Percentiles rank a stretch among this genome's conserved stretches.
Evolutionary conservation across 257 asterid species (phyloP).

Genomic region (Jasminum sambac): DNA sequence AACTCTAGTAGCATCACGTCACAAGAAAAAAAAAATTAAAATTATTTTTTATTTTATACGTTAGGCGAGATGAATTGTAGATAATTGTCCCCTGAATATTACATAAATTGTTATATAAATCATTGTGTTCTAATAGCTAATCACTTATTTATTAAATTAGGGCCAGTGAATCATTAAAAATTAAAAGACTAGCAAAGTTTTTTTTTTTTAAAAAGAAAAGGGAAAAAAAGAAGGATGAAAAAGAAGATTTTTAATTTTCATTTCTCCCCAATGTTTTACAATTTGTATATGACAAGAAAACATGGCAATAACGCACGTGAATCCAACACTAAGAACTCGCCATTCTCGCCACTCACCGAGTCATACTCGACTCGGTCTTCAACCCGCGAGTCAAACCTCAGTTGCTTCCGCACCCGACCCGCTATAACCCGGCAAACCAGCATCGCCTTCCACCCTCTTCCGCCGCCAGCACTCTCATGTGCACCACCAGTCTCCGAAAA

Average conservation of each 20-base stretch:
- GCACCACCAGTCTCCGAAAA: conserved; percentile 76
- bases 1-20: too few relatives aligned
- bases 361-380: conserved; percentile 57
- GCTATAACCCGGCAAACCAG: conserved; percentile 87
- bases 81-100: too few relatives aligned
- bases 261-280: conserved; percentile 41
- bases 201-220: not conserved
- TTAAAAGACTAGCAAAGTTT: too few relatives aligned
- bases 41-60: too few relatives aligned
- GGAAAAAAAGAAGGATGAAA: not conserved
- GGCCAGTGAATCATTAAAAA: too few relatives aligned
- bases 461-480: conserved; percentile 82
- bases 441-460: conserved; percentile 81
- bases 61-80: too few relatives aligned
- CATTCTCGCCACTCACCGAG: conserved; percentile 69
- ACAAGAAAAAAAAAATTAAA: too few relatives aligned
- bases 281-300: conserved; percentile 76
- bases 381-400: conserved; percentile 42
- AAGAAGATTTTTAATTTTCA: not conserved
- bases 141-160: too few relatives aligned
- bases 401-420: conserved; percentile 65
- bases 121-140: too few relatives aligned
- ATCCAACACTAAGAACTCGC: conserved; percentile 74
- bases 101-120: too few relatives aligned
- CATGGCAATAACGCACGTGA: conserved; percentile 92